Evolutionary conservation across 192 early-diverging fungal genomes (phyloP).

Genomic region (Dissophora globulifera): DNA sequence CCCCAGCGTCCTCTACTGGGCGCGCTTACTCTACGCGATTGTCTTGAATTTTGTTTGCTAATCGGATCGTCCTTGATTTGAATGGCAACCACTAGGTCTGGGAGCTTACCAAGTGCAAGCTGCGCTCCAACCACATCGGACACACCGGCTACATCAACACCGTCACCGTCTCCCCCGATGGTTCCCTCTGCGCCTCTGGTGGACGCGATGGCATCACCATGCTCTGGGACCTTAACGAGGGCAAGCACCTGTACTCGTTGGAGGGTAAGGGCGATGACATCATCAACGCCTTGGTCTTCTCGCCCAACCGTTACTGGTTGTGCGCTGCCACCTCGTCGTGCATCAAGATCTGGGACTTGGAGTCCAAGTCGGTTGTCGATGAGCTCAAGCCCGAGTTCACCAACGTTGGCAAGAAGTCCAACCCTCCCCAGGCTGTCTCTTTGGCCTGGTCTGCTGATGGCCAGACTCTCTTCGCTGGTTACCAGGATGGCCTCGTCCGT

Average conservation of each 20-base stretch:
- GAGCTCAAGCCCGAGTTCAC: slow-evolving; percentile 84
- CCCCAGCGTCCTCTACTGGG: slow-evolving; percentile 73
- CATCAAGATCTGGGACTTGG: slow-evolving; percentile 99
- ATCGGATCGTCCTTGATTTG: slow-evolving; percentile 98
- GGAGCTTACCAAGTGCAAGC: slow-evolving; percentile 98
- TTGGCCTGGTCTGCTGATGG: slow-evolving; percentile 99
- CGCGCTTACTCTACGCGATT: slow-evolving; percentile 98
- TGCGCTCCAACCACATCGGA: slow-evolving; percentile 99
- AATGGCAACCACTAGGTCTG: slow-evolving; percentile 99
- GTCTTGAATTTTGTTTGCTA: no score
- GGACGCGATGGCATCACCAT: slow-evolving; percentile 99
- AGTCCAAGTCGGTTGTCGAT: slow-evolving; percentile 97
- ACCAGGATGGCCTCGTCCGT: slow-evolving; percentile 73
- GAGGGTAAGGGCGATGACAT: slow-evolving; percentile 87
- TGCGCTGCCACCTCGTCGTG: slow-evolving; percentile 95
- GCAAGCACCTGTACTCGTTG: slow-evolving; percentile 99
- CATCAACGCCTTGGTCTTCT: slow-evolving; percentile 99
- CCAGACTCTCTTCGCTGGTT: slow-evolving; percentile 97
- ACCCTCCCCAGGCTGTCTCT: slow-evolving; percentile 91
- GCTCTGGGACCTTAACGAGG: slow-evolving; percentile 99
- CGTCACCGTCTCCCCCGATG: slow-evolving; percentile 99
- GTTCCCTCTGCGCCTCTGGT: slow-evolving; percentile 99
- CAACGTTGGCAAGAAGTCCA: slow-evolving; percentile 78
- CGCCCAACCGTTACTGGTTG: slow-evolving; percentile 99
- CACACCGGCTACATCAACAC: slow-evolving; percentile 98